These are phyloP conservation scores for Exserohilum rostratum DNA, from an alignment of 2,329 filamentous ascomycete genomes.

Conservation along the genomic window DNA sequence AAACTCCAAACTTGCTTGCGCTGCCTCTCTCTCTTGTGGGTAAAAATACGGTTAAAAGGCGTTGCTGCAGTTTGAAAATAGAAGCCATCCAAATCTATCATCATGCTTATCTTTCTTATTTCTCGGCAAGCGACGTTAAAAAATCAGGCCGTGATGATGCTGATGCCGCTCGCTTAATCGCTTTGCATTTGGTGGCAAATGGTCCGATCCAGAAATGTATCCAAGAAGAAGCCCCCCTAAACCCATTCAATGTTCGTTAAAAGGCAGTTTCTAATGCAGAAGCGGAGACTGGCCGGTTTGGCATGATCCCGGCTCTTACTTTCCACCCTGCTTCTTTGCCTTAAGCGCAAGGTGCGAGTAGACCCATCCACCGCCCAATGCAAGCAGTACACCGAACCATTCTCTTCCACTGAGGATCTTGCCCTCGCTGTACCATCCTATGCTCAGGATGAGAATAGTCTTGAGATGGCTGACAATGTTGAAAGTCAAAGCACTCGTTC, in stretches of 20 bases:
- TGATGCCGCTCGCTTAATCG: neutral
- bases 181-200: neutral
- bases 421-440: conserved; percentile 55
- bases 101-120: neutral
- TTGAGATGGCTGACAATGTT: conserved; percentile 53
- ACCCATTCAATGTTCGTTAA: conserved; percentile 3
- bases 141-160: no score
- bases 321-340: conserved; percentile 41
- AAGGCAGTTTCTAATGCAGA: neutral
- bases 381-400: conserved; percentile 52
- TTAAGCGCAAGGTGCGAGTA: conserved; percentile 52
- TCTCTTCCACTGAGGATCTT: conserved; percentile 50
- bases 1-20: no score
- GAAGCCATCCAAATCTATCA: neutral
- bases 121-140: neutral
- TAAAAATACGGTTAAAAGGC: no score
- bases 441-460: conserved; percentile 54
- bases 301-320: conserved; percentile 20
- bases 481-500: conserved; percentile 49
- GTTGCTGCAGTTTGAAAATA: no score
- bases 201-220: no score
- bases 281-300: neutral
- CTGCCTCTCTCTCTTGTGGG: no score
- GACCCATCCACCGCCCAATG: conserved; percentile 53
- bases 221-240: no score